phyloP scores from a whole-genome alignment of 2,329 filamentous ascomycete genomes.

The Balansia obtecta region DNA sequence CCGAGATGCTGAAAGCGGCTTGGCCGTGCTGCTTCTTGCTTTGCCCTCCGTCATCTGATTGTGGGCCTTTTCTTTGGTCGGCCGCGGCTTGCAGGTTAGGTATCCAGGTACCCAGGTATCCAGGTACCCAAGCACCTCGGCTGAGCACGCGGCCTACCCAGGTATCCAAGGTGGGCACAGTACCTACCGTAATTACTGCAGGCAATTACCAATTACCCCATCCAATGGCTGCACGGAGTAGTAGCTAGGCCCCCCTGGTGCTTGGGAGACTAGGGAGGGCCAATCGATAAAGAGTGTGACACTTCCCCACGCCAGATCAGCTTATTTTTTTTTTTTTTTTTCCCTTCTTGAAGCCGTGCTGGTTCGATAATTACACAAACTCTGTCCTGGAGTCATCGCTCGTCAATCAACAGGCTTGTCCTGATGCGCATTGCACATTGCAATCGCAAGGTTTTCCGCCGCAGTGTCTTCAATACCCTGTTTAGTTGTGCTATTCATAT shows the following conservation, averaged over 20 bases:
- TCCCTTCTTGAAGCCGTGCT: neutral
- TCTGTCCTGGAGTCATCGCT: neutral
- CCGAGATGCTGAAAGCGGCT: neutral
- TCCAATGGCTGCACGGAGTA: no score
- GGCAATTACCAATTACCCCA: no score
- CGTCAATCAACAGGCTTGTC: neutral
- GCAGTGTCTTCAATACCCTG: neutral
- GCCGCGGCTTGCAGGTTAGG: no score
- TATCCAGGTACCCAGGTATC: no score
- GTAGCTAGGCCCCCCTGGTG: no score
- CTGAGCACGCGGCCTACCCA: no score
- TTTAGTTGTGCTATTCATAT: neutral
- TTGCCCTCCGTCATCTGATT: constrained; percentile 1
- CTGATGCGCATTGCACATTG: neutral
- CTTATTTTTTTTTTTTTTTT: neutral
- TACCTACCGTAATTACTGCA: no score
- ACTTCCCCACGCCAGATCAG: neutral
- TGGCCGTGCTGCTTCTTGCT: neutral
- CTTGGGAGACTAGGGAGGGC: neutral
- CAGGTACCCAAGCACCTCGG: no score
- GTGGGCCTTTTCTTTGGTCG: no score
- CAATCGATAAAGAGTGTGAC: neutral
- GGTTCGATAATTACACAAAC: neutral
- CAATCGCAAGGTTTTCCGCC: neutral
- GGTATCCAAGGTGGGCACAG: no score